A percentile compares a stretch with the other conserved stretches of the same genome.
phyloP scores from a whole-genome alignment of 345 rosid genomes.

The Eucalyptus dawsonii region DNA sequence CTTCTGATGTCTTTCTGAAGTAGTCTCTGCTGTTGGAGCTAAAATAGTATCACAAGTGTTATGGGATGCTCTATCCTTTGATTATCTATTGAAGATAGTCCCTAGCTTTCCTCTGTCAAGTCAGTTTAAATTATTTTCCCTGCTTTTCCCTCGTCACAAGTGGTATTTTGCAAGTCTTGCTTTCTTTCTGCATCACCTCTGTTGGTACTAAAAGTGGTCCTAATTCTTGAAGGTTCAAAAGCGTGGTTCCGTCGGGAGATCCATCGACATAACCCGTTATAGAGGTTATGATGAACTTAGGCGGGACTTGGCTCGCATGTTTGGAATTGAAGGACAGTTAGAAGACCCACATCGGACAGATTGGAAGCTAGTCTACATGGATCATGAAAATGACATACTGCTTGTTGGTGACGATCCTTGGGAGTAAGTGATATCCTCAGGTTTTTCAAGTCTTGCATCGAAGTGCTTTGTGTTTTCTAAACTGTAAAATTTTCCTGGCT shows the following conservation, averaged over 20 bases:
- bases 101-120: neutral
- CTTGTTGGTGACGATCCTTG: conserved; percentile 99
- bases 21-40: neutral
- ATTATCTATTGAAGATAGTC: neutral
- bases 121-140: neutral
- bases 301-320: conserved; percentile 87
- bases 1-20: neutral
- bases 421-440: conserved; percentile 52
- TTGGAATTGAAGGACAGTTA: conserved; percentile 91
- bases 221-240: conserved; percentile 69
- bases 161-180: neutral
- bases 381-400: conserved; percentile 86
- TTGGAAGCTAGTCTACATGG: conserved; percentile 90
- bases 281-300: conserved; percentile 75
- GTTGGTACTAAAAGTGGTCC: neutral
- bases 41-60: neutral
- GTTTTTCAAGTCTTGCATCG: neutral
- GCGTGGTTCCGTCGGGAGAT: conserved; percentile 96
- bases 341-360: conserved; percentile 89
- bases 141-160: neutral
- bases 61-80: neutral
- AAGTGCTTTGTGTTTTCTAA: neutral
- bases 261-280: conserved; percentile 83
- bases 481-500: neutral
- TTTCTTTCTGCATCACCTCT: neutral